These are phyloP conservation scores for Penicillium sp. DNA, from an alignment of 2,329 filamentous ascomycete species.

Conservation along the genomic window DNA sequence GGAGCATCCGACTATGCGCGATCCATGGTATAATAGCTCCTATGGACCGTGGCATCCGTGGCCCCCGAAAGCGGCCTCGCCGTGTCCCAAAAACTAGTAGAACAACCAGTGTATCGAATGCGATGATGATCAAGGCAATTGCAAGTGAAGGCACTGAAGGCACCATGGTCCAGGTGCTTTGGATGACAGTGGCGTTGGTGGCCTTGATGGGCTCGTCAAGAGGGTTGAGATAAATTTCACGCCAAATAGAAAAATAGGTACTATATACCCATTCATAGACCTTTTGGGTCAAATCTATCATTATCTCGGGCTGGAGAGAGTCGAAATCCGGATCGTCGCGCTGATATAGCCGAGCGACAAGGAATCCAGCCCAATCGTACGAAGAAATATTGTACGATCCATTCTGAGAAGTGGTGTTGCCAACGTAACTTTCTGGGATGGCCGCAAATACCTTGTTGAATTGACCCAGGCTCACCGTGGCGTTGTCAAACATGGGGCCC, in stretches of 20 bases:
- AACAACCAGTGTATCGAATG: constrained; percentile 32
- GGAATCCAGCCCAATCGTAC: constrained; percentile 37
- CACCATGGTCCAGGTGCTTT: constrained; percentile 32
- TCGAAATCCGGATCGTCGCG: constrained; percentile 24
- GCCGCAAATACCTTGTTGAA: constrained; percentile 38
- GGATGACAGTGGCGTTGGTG: constrained; percentile 28
- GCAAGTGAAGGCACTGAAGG: constrained; percentile 29
- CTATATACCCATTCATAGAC: constrained; percentile 38
- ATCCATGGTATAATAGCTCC: constrained; percentile 36
- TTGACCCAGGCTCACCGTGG: constrained; percentile 34
- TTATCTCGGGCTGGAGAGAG: constrained; percentile 19
- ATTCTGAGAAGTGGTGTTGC: constrained; percentile 24
- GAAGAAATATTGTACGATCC: constrained; percentile 29
- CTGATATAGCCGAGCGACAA: constrained; percentile 33
- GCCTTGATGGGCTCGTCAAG: constrained; percentile 20
- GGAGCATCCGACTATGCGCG: constrained; percentile 33
- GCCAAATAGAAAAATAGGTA: constrained; percentile 38
- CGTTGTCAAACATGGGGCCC: constrained; percentile 33
- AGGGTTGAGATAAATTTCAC: constrained; percentile 30
- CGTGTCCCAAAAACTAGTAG: constrained; percentile 34
- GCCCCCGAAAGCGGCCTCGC: constrained; percentile 32
- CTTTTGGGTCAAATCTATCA: constrained; percentile 27
- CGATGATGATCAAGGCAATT: constrained; percentile 31
- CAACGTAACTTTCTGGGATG: constrained; percentile 33
- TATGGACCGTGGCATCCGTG: constrained; percentile 35